Conservation (phyloP, 108 stramenopile genomes). For the Parmales sp. region DNA sequence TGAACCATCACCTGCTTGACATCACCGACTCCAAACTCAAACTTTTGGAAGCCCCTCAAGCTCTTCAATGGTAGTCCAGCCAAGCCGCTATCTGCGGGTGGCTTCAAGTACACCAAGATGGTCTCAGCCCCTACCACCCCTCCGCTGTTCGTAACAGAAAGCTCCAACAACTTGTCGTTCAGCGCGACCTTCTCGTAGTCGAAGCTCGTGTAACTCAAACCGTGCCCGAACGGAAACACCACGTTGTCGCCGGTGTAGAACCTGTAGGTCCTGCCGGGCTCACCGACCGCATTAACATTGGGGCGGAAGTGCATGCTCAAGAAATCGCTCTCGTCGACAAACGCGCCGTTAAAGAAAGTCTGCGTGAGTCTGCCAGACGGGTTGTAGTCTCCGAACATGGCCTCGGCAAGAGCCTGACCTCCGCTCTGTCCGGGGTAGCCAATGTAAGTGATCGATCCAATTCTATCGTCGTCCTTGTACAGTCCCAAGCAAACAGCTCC, state of each 20-base stretch:
- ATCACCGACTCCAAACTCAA: no score
- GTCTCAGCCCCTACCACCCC: no score
- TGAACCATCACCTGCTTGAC: no score
- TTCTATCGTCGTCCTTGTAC: neutral
- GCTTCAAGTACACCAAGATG: no score
- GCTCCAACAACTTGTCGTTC: no score
- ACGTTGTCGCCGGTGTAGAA: conserved; percentile 25
- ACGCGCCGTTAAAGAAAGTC: conserved; percentile 24
- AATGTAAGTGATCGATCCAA: conserved; percentile 19
- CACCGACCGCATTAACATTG: neutral
- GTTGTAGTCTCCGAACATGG: neutral
- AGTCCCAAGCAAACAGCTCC: conserved; percentile 12
- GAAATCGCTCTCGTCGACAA: conserved; percentile 10
- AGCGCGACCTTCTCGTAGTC: no score
- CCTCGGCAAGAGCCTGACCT: neutral
- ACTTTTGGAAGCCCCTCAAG: no score
- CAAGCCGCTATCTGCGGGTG: no score
- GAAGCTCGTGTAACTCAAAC: conserved; percentile 26
- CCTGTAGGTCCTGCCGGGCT: conserved; percentile 30
- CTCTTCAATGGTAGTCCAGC: no score
- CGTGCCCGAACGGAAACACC: conserved; percentile 26
- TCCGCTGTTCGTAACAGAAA: no score
- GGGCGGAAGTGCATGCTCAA: conserved; percentile 21
- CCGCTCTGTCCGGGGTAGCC: conserved; percentile 14
- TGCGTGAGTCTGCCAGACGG: conserved; percentile 5